These are phyloP conservation scores for Puccinia horiana DNA, from an alignment of 1,284 basidiomycete species.

Conservation along the genomic window DNA sequence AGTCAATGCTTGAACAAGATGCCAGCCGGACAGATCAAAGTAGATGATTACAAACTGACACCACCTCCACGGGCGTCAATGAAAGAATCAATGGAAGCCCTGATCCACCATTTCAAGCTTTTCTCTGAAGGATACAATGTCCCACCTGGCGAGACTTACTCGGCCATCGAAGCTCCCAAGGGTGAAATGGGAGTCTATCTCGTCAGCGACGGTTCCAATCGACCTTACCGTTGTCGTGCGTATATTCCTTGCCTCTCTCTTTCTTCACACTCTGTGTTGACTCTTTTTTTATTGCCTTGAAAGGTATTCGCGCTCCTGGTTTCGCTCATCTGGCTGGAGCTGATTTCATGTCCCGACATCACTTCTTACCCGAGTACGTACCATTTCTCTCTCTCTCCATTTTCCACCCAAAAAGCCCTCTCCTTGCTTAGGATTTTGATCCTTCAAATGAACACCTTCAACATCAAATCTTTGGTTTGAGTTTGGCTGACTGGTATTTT, in stretches of 20 bases:
- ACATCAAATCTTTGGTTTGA: neutral
- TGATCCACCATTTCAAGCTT: conserved; percentile 93
- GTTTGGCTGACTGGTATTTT: neutral
- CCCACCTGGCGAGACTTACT: conserved; percentile 96
- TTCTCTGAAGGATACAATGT: conserved; percentile 97
- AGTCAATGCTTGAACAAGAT: conserved; percentile 92
- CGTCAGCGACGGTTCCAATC: conserved; percentile 84
- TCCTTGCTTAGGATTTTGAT: neutral
- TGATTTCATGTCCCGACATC: conserved; percentile 83
- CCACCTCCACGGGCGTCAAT: conserved; percentile 95
- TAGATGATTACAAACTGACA: conserved; percentile 95
- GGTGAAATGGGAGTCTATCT: conserved; percentile 98
- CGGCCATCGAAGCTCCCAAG: conserved; percentile 96
- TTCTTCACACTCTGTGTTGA: neutral
- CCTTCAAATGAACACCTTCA: neutral
- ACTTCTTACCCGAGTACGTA: conserved; percentile 46
- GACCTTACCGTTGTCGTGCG: conserved; percentile 83
- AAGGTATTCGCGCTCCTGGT: conserved; percentile 62
- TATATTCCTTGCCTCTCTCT: conserved; percentile 71
- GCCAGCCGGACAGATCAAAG: conserved; percentile 85
- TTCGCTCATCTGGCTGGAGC: conserved; percentile 89
- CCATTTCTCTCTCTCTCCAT: neutral
- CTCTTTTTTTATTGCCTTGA: neutral
- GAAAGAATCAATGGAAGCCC: conserved; percentile 90
- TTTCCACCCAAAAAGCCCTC: neutral